Conservation (phyloP, 805 yeast genomes). For the Ogataea trehaloabstinens region DNA sequence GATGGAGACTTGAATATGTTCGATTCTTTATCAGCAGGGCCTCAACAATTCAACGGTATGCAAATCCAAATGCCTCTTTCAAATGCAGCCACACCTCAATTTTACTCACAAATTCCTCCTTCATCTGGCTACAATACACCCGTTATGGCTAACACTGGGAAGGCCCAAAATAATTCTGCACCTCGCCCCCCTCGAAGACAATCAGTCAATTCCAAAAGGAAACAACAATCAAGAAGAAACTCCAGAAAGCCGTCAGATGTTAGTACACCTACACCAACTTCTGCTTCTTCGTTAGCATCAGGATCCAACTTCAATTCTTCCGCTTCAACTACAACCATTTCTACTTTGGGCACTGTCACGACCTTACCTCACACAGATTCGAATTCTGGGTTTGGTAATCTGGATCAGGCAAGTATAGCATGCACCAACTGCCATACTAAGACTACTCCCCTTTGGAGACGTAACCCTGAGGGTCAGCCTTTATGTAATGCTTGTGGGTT, state of each 20-base stretch:
- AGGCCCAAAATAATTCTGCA: conserved; percentile 4
- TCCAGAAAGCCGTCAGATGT: conserved; percentile 14
- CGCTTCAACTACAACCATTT: conserved; percentile 5
- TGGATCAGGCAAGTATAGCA: conserved; percentile 21
- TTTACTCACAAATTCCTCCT: neutral
- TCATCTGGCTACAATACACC: neutral
- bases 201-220: conserved; percentile 17
- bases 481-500: conserved; percentile 96
- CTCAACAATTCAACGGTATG: conserved; percentile 1
- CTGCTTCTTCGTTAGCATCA: conserved; percentile 6
- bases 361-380: neutral
- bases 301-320: neutral
- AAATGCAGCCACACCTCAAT: conserved; percentile 1
- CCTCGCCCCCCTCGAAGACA: conserved; percentile 16
- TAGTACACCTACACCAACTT: conserved; percentile 14
- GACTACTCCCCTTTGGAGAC: conserved; percentile 93
- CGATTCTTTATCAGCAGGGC: conserved; percentile 14
- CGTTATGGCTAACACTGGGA: neutral
- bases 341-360: conserved; percentile 11
- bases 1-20: conserved; percentile 31
- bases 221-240: conserved; percentile 9
- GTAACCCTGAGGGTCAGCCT: conserved; percentile 90
- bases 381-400: neutral
- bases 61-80: conserved; percentile 1
- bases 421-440: conserved; percentile 91